Evolutionary conservation across 441 rosid genomes (phyloP), one percentile per base, ranked within the genome.

Genomic region (Aquilaria agallochum): DNA sequence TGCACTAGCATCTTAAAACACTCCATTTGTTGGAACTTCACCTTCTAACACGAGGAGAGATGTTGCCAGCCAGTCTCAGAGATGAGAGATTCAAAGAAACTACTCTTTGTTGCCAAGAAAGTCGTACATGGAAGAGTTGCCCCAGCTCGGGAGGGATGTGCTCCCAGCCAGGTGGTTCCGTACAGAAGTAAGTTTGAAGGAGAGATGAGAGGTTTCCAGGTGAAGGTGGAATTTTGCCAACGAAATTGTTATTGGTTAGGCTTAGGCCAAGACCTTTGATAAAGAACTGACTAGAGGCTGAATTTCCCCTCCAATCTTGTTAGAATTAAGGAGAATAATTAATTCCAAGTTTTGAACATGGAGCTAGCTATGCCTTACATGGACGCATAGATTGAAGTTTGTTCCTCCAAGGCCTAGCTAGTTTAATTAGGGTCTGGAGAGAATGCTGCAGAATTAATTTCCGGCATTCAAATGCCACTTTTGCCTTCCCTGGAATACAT

Each of bases 341-440:
- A 6, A 34, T 34, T 6, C 6, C 40, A 34, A 34, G 40, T 34
- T 34, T 34, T 3, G 5, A 34, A 34, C 40, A 34, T 34, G 5
- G 40, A 34, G 40, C 27, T 20, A 20, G 84, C 55, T 90, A 78
- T 49, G 96, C 97, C 62, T 14, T 90, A 78, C 90, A 96, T 63
- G 85, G 87, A 77, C 97, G 98, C 2, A 52, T 90, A 64, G 98
- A 93, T 64, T 71, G 74, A 89, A 88, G 4, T 81, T 82, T 5
- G 76, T 90, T 52, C 97, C 96, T 72, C 70, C 95, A 0, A 80
- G 53, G 1, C 27, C 27, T 20, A 20, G 27, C 27, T 20, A 20
- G 27, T 20, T 20, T 20, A 20, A 49, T 74, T 88, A 42, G 97
- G 95, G 49, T 93, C 85, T 58, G 88, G 96, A 67, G 84, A 71